These are phyloP conservation scores for Cyberlindnera euphorbiiphila DNA, from an alignment of 805 yeast species.

Conservation along the genomic window DNA sequence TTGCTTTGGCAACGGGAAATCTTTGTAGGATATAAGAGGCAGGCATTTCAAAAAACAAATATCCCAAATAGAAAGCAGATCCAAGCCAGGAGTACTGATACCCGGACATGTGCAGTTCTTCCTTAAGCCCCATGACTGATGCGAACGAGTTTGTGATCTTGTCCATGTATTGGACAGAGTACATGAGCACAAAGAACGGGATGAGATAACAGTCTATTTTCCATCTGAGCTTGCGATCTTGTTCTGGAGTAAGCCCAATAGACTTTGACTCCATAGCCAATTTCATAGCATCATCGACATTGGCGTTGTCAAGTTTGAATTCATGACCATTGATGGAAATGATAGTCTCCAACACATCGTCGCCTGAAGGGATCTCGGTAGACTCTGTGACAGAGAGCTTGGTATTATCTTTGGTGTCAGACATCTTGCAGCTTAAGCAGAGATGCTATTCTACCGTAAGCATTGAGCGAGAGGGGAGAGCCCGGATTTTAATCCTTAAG, in stretches of 20 bases:
- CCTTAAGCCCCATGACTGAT: slow-evolving; percentile 47
- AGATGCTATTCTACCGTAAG: too few species aligned
- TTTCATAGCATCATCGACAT: slow-evolving; percentile 44
- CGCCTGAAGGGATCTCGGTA: background rate
- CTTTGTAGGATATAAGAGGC: slow-evolving; percentile 45
- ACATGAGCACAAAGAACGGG: slow-evolving; percentile 47
- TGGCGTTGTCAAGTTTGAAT: slow-evolving; percentile 12
- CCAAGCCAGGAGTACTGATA: slow-evolving; percentile 50
- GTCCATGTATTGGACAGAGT: slow-evolving; percentile 58
- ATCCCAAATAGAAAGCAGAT: slow-evolving; percentile 63
- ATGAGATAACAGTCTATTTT: slow-evolving; percentile 50
- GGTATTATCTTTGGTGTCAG: slow-evolving; percentile 3
- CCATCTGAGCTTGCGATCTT: slow-evolving; percentile 35
- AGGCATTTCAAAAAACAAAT: slow-evolving; percentile 52
- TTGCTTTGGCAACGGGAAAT: slow-evolving; percentile 52
- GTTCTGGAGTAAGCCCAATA: slow-evolving; percentile 30
- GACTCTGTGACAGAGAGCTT: slow-evolving; percentile 4
- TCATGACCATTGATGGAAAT: slow-evolving; percentile 17
- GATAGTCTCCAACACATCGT: slow-evolving; percentile 7
- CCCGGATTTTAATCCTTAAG: too few species aligned
- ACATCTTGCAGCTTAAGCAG: too few species aligned
- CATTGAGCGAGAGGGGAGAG: too few species aligned
- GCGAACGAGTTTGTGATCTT: slow-evolving; percentile 46
- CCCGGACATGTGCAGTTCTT: slow-evolving; percentile 43
- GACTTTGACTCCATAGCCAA: slow-evolving; percentile 34